A percentile compares a stretch with the other conserved stretches of the same genome.
phyloP scores from a whole-genome alignment of 208 protist genomes.

The Naegleria gruberi region DNA sequence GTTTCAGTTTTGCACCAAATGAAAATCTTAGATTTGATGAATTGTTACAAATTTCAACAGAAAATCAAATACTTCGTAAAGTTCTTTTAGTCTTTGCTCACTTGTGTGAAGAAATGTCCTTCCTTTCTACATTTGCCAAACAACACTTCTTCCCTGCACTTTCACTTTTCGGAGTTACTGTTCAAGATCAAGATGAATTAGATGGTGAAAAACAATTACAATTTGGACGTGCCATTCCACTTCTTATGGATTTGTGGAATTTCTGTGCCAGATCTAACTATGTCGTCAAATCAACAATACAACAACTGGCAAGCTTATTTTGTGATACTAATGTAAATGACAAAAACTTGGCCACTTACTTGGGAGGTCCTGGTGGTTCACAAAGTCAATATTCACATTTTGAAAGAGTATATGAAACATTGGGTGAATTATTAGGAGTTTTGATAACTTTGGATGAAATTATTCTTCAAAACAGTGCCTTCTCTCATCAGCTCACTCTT shows the following conservation, averaged over 20 bases:
- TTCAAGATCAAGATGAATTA: conserved; percentile 21
- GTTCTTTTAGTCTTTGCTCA: conserved; percentile 28
- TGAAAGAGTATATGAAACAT: background rate
- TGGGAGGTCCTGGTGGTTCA: background rate
- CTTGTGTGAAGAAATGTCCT: background rate
- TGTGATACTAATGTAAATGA: background rate
- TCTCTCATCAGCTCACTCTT: background rate
- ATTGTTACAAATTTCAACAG: conserved; percentile 37
- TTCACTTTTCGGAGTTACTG: conserved; percentile 31
- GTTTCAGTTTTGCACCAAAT: background rate
- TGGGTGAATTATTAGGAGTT: background rate
- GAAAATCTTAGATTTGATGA: conserved; percentile 33
- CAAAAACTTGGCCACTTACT: background rate
- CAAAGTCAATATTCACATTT: conserved; percentile 2
- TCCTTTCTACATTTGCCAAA: conserved; percentile 23
- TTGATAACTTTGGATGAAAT: conserved; percentile 19
- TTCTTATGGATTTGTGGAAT: conserved; percentile 63
- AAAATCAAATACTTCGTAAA: conserved; percentile 52
- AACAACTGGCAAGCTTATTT: conserved; percentile 45
- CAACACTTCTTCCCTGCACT: conserved; percentile 28
- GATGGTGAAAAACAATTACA: conserved; percentile 62
- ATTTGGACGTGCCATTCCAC: conserved; percentile 50
- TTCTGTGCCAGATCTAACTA: conserved; percentile 58
- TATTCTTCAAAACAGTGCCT: background rate
- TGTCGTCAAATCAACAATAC: conserved; percentile 57